phyloP scores from a whole-genome alignment of 2,329 filamentous ascomycete species.

The Ophiostoma triangulosporum region DNA sequence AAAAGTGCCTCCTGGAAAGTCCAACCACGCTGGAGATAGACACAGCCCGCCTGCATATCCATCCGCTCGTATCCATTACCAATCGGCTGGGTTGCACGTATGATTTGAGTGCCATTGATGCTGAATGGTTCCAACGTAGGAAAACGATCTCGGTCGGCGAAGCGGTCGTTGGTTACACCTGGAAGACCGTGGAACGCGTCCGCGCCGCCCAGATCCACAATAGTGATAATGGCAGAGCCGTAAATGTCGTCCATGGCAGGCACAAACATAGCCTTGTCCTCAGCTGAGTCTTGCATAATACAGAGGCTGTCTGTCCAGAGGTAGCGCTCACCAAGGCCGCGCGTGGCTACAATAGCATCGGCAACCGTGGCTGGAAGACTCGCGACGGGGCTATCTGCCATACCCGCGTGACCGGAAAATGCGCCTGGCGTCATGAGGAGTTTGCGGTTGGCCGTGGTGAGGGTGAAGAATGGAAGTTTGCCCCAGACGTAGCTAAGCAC shows the following conservation, averaged over 20 bases:
- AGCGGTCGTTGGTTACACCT: neutral
- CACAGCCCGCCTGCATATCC: neutral
- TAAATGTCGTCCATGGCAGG: slow-evolving; percentile 14
- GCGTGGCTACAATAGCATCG: neutral
- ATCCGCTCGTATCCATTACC: neutral
- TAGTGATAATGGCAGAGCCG: slow-evolving; percentile 9
- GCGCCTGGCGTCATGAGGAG: neutral
- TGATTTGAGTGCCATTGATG: neutral
- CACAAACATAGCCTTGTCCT: slow-evolving; percentile 1
- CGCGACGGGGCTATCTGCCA: neutral
- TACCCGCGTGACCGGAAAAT: neutral
- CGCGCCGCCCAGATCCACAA: slow-evolving; percentile 3
- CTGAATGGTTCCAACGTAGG: neutral
- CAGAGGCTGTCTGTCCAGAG: slow-evolving; percentile 15
- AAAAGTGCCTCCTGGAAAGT: slow-evolving; percentile 7
- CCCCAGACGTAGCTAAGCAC: slow-evolving; percentile 5
- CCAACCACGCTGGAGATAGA: slow-evolving; percentile 4
- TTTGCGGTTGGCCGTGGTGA: neutral
- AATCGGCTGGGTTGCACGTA: neutral
- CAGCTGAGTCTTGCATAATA: slow-evolving; percentile 10
- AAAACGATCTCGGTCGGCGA: neutral
- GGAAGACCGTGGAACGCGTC: neutral
- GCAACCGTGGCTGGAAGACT: neutral
- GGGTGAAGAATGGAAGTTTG: neutral
- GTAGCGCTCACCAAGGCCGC: slow-evolving; percentile 10